These are phyloP conservation scores for Penicillium soppii DNA, from an alignment of 495 filamentous ascomycete genomes.

Conservation along the genomic window DNA sequence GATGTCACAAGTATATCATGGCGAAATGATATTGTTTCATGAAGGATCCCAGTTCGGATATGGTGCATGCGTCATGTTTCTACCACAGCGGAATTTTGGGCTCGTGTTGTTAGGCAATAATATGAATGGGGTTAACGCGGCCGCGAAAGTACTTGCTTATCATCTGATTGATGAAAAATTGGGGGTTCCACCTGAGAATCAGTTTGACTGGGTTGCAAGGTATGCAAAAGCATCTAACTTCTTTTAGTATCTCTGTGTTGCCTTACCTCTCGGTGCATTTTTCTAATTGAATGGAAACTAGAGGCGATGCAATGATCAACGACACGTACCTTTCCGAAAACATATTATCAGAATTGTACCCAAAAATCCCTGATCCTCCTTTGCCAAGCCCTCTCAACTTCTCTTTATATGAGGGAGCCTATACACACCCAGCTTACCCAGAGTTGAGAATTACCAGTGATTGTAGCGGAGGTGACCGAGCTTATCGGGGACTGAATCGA, in stretches of 20 bases:
- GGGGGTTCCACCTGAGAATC: not conserved
- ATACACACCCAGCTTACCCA: constrained; percentile 8
- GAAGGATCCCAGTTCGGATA: constrained; percentile 7
- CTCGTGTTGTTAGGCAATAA: constrained; percentile 10
- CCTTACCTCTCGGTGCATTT: too few relatives aligned
- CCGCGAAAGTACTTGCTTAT: constrained; percentile 10
- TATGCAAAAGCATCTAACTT: not conserved
- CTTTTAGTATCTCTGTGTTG: not conserved
- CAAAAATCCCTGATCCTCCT: constrained; percentile 3
- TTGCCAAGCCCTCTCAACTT: constrained; percentile 7
- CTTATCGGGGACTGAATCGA: not conserved
- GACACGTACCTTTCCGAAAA: constrained; percentile 4
- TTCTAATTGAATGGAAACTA: too few relatives aligned
- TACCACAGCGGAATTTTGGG: constrained; percentile 6
- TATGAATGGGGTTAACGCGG: constrained; percentile 5
- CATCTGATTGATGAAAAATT: constrained; percentile 10
- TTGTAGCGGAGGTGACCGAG: not conserved
- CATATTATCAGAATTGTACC: constrained; percentile 7
- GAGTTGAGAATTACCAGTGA: constrained; percentile 2
- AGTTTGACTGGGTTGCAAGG: constrained; percentile 11
- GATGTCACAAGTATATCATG: constrained; percentile 4
- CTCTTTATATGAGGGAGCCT: constrained; percentile 7
- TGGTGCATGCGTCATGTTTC: constrained; percentile 5
- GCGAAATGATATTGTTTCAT: constrained; percentile 5
- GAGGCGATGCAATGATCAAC: constrained; percentile 9